These are phyloP conservation scores for Rhynchosporium agropyri DNA, from an alignment of 2,329 filamentous ascomycete genomes.

Conservation along the genomic window DNA sequence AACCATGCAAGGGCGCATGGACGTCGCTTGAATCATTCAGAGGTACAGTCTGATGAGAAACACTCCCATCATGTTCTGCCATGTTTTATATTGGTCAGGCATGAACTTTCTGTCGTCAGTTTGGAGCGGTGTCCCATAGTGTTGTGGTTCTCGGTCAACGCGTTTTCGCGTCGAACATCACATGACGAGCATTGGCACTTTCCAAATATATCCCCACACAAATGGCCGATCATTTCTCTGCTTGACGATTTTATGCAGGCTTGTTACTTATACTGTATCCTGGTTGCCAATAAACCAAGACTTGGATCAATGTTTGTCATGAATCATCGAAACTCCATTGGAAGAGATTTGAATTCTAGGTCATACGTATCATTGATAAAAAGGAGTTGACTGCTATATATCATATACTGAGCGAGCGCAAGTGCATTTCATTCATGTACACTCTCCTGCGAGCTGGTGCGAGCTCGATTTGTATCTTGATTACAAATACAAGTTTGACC, in stretches of 20 bases:
- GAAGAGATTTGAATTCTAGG: not conserved
- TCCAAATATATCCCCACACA: not conserved
- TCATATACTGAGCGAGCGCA: too few relatives aligned
- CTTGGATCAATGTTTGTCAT: conserved; percentile 12
- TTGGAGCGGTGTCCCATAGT: too few relatives aligned
- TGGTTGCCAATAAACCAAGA: conserved; percentile 8
- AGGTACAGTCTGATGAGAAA: conserved; percentile 21
- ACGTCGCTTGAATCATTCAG: conserved; percentile 32
- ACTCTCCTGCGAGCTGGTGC: too few relatives aligned
- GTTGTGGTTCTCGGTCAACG: not conserved
- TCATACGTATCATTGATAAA: not conserved
- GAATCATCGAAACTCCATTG: not conserved
- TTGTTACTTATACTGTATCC: not conserved
- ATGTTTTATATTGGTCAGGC: conserved; percentile 12
- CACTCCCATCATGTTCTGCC: conserved; percentile 22
- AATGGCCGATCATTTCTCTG: conserved; percentile 4
- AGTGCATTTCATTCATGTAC: too few relatives aligned
- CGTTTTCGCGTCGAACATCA: conserved; percentile 8
- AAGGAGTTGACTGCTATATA: too few relatives aligned
- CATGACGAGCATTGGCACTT: not conserved
- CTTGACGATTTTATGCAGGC: not conserved
- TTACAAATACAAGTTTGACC: conserved; percentile 5
- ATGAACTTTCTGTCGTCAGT: not conserved
- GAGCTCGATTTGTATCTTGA: not conserved
- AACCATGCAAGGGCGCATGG: conserved; percentile 59